These are phyloP conservation scores for Aspergillus asperescens DNA, from an alignment of 495 filamentous ascomycete genomes.

Conservation along the genomic window DNA sequence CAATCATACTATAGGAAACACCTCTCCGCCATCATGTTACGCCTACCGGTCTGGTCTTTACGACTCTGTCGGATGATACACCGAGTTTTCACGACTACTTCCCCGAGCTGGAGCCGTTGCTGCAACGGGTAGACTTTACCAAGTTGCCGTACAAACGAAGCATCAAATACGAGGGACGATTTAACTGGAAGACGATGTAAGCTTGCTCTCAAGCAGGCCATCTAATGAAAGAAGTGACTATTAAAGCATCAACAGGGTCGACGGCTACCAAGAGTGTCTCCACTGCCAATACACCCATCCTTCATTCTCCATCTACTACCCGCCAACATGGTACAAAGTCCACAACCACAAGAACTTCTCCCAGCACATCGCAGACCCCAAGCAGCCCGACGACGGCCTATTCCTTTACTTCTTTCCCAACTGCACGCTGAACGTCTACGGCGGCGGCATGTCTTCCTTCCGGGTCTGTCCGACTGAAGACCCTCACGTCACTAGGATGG, in stretches of 20 bases:
- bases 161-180: constrained; percentile 52
- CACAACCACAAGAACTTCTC: constrained; percentile 54
- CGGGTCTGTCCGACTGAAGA: constrained; percentile 51
- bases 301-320: constrained; percentile 54
- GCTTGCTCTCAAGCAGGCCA: not conserved
- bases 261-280: constrained; percentile 59
- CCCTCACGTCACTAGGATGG: constrained; percentile 53
- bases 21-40: constrained; percentile 45
- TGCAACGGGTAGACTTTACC: constrained; percentile 52
- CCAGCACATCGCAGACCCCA: constrained; percentile 53
- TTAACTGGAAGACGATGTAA: constrained; percentile 64
- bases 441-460: constrained; percentile 56
- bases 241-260: constrained; percentile 36
- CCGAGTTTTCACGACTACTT: constrained; percentile 54
- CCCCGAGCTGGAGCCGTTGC: constrained; percentile 46
- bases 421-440: constrained; percentile 57
- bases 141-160: constrained; percentile 50
- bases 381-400: constrained; percentile 48
- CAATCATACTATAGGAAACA: constrained; percentile 28
- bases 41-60: constrained; percentile 50
- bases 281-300: constrained; percentile 62
- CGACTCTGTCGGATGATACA: constrained; percentile 46
- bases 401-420: constrained; percentile 61
- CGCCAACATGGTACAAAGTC: constrained; percentile 54
- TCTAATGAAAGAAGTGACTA: not conserved